Evolutionary conservation across 2,329 filamentous ascomycete genomes (phyloP).

Genomic region (Aspergillus phoenicis): DNA sequence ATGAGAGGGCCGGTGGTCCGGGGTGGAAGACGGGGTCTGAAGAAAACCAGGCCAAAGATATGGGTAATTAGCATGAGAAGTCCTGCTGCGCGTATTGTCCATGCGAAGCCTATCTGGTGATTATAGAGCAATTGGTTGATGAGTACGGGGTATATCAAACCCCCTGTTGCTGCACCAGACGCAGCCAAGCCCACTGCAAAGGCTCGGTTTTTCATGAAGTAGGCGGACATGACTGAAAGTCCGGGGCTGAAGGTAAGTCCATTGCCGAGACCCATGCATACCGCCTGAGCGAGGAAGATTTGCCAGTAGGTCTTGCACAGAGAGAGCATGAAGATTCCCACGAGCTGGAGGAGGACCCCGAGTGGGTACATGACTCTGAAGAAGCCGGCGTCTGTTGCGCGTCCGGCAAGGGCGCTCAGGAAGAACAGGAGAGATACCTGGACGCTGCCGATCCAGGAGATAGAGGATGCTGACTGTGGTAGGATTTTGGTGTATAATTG

Average conservation of each 20-base stretch:
- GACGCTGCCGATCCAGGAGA: slow-evolving; percentile 31
- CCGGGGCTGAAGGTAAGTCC: slow-evolving; percentile 47
- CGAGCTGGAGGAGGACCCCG: slow-evolving; percentile 35
- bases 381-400: slow-evolving; percentile 45
- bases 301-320: slow-evolving; percentile 50
- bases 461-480: background rate
- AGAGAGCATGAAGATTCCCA: slow-evolving; percentile 51
- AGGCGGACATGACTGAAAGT: slow-evolving; percentile 44
- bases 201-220: slow-evolving; percentile 44
- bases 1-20: slow-evolving; percentile 55
- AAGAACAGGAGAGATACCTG: slow-evolving; percentile 50
- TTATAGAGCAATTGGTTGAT: no score
- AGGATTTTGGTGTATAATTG: background rate
- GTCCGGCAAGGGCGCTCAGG: slow-evolving; percentile 44
- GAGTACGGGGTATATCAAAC: slow-evolving; percentile 36
- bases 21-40: slow-evolving; percentile 8
- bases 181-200: slow-evolving; percentile 44
- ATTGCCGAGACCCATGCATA: slow-evolving; percentile 46
- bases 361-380: slow-evolving; percentile 31
- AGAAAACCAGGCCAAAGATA: slow-evolving; percentile 25
- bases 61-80: no score
- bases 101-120: no score
- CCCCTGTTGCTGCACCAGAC: slow-evolving; percentile 41
- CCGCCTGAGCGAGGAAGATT: slow-evolving; percentile 50
- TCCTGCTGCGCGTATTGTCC: no score